Evolutionary conservation across 352 stramenopile genomes (phyloP), one percentile per base, ranked within the genome.

Genomic region (Phytophthora chlamydospora): DNA sequence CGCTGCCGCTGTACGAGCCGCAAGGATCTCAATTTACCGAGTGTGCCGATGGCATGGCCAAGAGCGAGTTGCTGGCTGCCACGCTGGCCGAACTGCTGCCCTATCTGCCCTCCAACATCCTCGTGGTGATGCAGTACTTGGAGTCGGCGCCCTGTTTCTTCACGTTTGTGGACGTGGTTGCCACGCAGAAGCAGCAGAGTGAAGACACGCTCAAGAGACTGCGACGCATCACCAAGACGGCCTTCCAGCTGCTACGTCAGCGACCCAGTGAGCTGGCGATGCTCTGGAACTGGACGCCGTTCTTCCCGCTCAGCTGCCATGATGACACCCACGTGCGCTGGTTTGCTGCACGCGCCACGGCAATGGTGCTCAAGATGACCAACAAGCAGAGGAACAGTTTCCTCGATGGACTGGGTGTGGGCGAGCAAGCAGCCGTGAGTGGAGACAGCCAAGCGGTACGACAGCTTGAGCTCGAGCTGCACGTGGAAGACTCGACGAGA

Each of bases 251-350:
- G 38, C 45, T 94, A 12, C 50, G 70, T 9, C 41, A 78, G 29
- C 67, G 85, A 51, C 78, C 84, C 14, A 73, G 76, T 21, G 83
- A 85, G 34, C 68, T 91, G 29, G 58, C 63, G 24, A 34, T 67
- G 48, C 69, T 90, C 16, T 96, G 85, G 84, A 94, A 96, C 68
- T 96, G 84, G 85, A 79, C 82, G 19, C 59, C 76, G 2, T 84
- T 95, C 42, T 94, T 92, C 53, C 79, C 84, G n/a, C 68, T 96
- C 34, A 89, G 82, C 48, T 91, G 91, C 54, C 71, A 90, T 49
- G 70, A 85, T 8, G 81, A 96, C 45, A 29, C 61, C 24, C 46
- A 51, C 17, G 70, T 89, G 9, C 79, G 81, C 16, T 90, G 80
- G 78, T 85, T 81, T 54, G 88, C 88, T 0, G 78, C 82, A 14